These are phyloP conservation scores for Hymenoscyphus linearis DNA, from an alignment of 2,329 filamentous ascomycete genomes.

Conservation along the genomic window DNA sequence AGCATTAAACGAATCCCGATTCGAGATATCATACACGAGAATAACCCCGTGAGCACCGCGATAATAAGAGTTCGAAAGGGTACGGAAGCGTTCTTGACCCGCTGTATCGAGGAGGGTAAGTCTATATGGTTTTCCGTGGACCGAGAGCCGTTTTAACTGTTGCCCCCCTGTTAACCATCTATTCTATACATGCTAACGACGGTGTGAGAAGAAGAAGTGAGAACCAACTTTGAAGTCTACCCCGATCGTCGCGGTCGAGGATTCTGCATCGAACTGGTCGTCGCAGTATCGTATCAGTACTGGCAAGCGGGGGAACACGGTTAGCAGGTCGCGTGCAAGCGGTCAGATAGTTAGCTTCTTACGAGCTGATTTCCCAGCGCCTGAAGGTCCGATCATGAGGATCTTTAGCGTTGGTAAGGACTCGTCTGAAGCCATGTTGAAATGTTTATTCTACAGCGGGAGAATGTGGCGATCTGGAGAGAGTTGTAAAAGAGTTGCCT, in stretches of 20 bases:
- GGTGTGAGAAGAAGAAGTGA: neutral
- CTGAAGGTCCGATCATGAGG: slow-evolving; percentile 50
- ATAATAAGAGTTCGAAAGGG: slow-evolving; percentile 91
- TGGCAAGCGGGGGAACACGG: slow-evolving; percentile 23
- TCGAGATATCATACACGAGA: slow-evolving; percentile 85
- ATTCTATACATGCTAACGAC: neutral
- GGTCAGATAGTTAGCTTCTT: slow-evolving; percentile 23
- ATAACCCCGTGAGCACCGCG: slow-evolving; percentile 94
- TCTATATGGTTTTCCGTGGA: slow-evolving; percentile 46
- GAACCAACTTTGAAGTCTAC: slow-evolving; percentile 51
- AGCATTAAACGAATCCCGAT: slow-evolving; percentile 46
- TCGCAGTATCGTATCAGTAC: slow-evolving; percentile 52
- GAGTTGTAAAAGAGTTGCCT: neutral
- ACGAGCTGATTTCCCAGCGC: slow-evolving; percentile 51
- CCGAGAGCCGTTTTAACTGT: slow-evolving; percentile 48
- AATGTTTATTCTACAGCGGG: slow-evolving; percentile 12
- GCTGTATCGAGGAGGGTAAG: slow-evolving; percentile 72
- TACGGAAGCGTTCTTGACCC: slow-evolving; percentile 92
- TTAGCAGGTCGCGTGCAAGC: slow-evolving; percentile 5
- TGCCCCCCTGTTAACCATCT: neutral
- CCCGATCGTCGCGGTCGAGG: slow-evolving; percentile 49
- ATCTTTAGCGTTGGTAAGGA: slow-evolving; percentile 47
- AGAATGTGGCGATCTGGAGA: slow-evolving; percentile 4
- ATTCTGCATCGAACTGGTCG: slow-evolving; percentile 51
- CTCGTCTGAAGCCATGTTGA: slow-evolving; percentile 41